Base-by-base conservation (phyloP, 1,139 yeast species). In the Diutina ranongensis region DNA sequence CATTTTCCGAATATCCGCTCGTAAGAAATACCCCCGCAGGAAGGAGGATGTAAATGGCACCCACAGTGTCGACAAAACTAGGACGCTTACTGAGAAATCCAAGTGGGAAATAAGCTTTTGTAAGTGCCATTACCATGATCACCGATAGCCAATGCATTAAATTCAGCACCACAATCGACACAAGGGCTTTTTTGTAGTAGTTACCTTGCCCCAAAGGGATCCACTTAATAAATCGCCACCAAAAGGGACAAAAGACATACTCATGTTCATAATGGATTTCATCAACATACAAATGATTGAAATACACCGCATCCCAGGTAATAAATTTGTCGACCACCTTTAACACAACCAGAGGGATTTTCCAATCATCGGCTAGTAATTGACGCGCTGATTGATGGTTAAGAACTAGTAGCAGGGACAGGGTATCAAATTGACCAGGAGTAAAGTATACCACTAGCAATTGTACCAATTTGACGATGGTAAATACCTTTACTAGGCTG, bases 231-330 rank as follows among this genome's bases (percentile, higher is more conserved):
- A 78, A 48, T 41, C 74, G 57, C 66, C 83, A 72, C 94, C 96
- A 88, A 3, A 78, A 60, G 5, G 86, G 83, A 36, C 95, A 81
- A 59, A 87, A 92, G 8, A 94, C 97, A 72, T 78, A 84, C 62
- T 87, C 94, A 59, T 92, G 96, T 59, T 92, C 97, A 60, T 71
- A 88, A 34, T 61, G 59, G 27, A 72, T 63, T 0, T 72, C 78
- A 25, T 74, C 62, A 18, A 63, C 58, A 35, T 83, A 77, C 44
- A 80, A 57, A 45, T 80, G 77, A 22, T 76, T 61, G 56, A 84
- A 88, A 60, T 82, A 87, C 0, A 88, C 94, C 2, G 82, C 72
- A 60, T 92, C 98, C 97, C 97, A 89, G 5, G 80, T 67, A 41
- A 72, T 61, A 1, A 68, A 49, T 27, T 56, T 49, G 5, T 44